These are phyloP conservation scores for Hordeum vulgare DNA, from an alignment of 176 grass and related monocot genomes.

Conservation along the genomic window MorexV3_pseudomolecules_assembly NC_058524.1:516953368-516953867, in stretches of 20 bases:
- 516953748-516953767: conserved; percentile 87
- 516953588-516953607: conserved; percentile 50
- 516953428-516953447: conserved; percentile 76
- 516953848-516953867: no score
- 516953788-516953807: conserved; percentile 92
- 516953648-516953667: conserved; percentile 52
- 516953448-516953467: conserved; percentile 80
- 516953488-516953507: conserved; percentile 48
- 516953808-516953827: conserved; percentile 77
- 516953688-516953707: conserved; percentile 77
- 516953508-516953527: neutral
- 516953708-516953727: conserved; percentile 52
- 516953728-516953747: conserved; percentile 59
- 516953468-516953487: conserved; percentile 66
- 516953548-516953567: no score
- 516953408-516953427: conserved; percentile 75
- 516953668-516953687: conserved; percentile 68
- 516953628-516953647: conserved; percentile 73
- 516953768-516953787: conserved; percentile 78
- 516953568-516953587: no score
- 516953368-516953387: neutral
- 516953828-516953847: conserved; percentile 26
- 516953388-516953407: conserved; percentile 30
- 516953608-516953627: conserved; percentile 61
- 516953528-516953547: neutral